Evolutionary conservation across 1,284 basidiomycete species (phyloP), one percentile per base, ranked within the genome.

Genomic region (Ustilago vetiveriae): DNA sequence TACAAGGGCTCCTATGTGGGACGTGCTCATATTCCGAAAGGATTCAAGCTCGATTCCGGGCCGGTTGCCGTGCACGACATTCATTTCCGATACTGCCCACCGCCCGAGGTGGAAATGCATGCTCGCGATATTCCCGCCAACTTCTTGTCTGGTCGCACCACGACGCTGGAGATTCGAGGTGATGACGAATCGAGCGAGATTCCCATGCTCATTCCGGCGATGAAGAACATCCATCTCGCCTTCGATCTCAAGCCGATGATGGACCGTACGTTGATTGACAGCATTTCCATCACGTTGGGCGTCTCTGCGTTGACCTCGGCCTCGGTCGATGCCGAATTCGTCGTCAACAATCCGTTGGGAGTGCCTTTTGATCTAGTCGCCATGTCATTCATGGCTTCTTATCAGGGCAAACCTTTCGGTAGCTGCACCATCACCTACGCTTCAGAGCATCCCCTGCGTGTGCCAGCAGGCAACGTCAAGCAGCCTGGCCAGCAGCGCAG

Each of bases 241-340:
- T 73, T 78, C 45, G 60, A 68, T 9, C 60, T 78, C 35, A 58
- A 63, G 41, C 75, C 75, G 8, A 68, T 78, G 52, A 57, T 75
- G 6, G 56, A 78, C 24, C 49, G 67, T 11, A 72, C 69, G 0
- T 41, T 78, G 47, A 74, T 78, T 24, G 73, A 76, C 30, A 68
- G 59, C 46, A 76, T 78, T 45, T 65, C 68, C 9, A 72, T 76
- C 41, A 59, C 67, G 7, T 39, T 78, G 6, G 69, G 74, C n/a
- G 55, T 73, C 14, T 64, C 58, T n/a, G 72, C 75, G 13, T 46
- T 78, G 6, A 74, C 74, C 6, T 47, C 70, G 8, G 55, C 64
- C 6, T 65, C 68, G 22, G 66, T 76, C 10, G 68, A 74, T 16
- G 69, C 72, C 16, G 53, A 57, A 17, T 78, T 74, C 23, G 65